These are phyloP conservation scores for Phytophthora meadii DNA, from an alignment of 352 stramenopile genomes.

Conservation along the genomic window DNA sequence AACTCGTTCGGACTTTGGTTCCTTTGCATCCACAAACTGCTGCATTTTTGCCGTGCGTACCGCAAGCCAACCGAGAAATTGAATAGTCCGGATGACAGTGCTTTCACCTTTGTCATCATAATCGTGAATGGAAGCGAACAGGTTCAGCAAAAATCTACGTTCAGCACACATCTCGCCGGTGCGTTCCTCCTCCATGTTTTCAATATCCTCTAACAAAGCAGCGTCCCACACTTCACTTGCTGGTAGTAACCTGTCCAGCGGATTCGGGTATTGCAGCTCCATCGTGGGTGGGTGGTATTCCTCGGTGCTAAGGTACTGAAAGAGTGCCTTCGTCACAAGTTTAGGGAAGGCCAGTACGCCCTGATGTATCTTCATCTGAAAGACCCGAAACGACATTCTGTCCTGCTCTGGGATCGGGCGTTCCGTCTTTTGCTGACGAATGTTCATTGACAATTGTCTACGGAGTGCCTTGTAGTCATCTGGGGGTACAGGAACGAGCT, in stretches of 20 bases:
- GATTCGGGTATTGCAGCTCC: conserved; percentile 59
- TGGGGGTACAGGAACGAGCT: conserved; percentile 75
- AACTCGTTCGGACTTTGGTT: conserved; percentile 29
- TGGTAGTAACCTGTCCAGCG: conserved; percentile 56
- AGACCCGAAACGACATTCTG: conserved; percentile 87
- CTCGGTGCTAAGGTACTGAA: conserved; percentile 82
- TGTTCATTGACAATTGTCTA: conserved; percentile 85
- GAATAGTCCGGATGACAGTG: conserved; percentile 84
- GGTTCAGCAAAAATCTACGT: conserved; percentile 79
- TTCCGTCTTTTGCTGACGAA: conserved; percentile 86
- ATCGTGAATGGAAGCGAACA: conserved; percentile 86
- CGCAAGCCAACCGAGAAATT: conserved; percentile 82
- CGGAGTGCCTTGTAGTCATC: conserved; percentile 78
- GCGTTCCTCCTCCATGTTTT: conserved; percentile 66
- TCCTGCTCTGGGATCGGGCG: conserved; percentile 84
- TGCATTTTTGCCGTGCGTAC: conserved; percentile 74
- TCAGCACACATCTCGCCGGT: conserved; percentile 80
- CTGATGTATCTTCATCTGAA: conserved; percentile 88
- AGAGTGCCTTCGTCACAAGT: conserved; percentile 63
- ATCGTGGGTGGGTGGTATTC: conserved; percentile 65
- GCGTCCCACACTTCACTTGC: conserved; percentile 60
- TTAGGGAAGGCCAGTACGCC: conserved; percentile 77
- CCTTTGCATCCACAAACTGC: conserved; percentile 49
- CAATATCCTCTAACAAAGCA: conserved; percentile 63
- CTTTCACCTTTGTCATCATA: conserved; percentile 90